Evolutionary conservation across 2,329 filamentous ascomycete genomes (phyloP).

Genomic region (Penicillium hordei): DNA sequence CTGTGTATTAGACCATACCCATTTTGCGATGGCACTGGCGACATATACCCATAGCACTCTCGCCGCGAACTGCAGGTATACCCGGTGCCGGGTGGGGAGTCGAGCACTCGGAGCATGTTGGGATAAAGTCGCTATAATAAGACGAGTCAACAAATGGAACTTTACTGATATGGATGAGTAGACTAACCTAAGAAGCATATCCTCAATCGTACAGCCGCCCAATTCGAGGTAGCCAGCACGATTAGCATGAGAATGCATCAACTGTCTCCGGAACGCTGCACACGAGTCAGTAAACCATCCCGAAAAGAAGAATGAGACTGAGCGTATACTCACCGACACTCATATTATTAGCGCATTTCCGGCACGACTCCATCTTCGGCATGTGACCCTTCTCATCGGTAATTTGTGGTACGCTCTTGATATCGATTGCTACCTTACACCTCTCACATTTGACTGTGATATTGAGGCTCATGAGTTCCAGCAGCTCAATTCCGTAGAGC

Average conservation of each 20-base stretch:
- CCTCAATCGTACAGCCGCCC: slow-evolving; percentile 69
- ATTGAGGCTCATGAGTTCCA: slow-evolving; percentile 66
- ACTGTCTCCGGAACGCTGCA: slow-evolving; percentile 61
- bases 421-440: slow-evolving; percentile 71
- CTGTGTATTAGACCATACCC: slow-evolving; percentile 45
- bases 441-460: slow-evolving; percentile 75
- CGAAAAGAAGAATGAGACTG: background rate
- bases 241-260: slow-evolving; percentile 72
- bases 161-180: background rate
- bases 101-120: slow-evolving; percentile 75
- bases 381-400: slow-evolving; percentile 42
- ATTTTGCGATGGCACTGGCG: slow-evolving; percentile 77
- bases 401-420: slow-evolving; percentile 64
- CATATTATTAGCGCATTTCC: slow-evolving; percentile 55
- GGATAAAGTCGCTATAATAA: slow-evolving; percentile 67
- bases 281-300: background rate
- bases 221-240: slow-evolving; percentile 77
- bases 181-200: slow-evolving; percentile 68
- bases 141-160: slow-evolving; percentile 3
- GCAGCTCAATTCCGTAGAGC: slow-evolving; percentile 72
- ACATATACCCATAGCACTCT: slow-evolving; percentile 72
- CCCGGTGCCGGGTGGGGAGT: slow-evolving; percentile 62
- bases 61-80: slow-evolving; percentile 70
- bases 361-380: slow-evolving; percentile 51
- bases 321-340: slow-evolving; percentile 42